Conservation (phyloP, 805 yeast species). For the Barnettozyma californica region DNA sequence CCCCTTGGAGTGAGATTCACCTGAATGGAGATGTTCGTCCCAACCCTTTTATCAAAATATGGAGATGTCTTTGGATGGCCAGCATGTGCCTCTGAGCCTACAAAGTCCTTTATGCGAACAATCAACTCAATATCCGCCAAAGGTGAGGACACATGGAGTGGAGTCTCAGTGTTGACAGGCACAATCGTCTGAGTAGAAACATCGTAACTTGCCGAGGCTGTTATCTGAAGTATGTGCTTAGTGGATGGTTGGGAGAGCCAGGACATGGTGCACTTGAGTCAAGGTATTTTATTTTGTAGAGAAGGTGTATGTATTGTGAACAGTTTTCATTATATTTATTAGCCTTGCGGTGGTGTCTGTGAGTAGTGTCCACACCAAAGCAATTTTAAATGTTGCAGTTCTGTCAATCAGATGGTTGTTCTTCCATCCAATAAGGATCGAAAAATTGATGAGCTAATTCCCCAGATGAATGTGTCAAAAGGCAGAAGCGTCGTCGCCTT, state of each 20-base stretch:
- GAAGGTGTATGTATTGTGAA: background rate
- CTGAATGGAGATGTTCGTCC: constrained; percentile 32
- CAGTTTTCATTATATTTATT: too few species aligned
- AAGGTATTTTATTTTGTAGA: too few species aligned
- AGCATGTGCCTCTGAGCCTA: constrained; percentile 36
- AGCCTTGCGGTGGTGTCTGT: too few species aligned
- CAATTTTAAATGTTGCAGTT: too few species aligned
- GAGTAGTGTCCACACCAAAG: too few species aligned
- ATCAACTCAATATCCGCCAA: constrained; percentile 34
- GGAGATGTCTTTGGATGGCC: constrained; percentile 23
- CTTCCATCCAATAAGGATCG: too few species aligned
- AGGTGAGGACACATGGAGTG: constrained; percentile 33
- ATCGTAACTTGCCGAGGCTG: constrained; percentile 11
- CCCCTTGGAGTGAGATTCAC: constrained; percentile 37
- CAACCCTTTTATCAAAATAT: constrained; percentile 21
- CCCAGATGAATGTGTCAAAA: too few species aligned
- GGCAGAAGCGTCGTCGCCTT: too few species aligned
- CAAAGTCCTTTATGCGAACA: constrained; percentile 43
- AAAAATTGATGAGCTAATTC: too few species aligned
- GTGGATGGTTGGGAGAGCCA: background rate
- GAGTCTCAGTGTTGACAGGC: constrained; percentile 40
- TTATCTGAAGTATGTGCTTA: constrained; percentile 4
- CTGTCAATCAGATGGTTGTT: too few species aligned
- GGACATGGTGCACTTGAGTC: background rate
- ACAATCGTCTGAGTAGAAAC: constrained; percentile 25